Base-by-base conservation (phyloP, 352 stramenopile genomes). In the Blastocystis sp. region DNA sequence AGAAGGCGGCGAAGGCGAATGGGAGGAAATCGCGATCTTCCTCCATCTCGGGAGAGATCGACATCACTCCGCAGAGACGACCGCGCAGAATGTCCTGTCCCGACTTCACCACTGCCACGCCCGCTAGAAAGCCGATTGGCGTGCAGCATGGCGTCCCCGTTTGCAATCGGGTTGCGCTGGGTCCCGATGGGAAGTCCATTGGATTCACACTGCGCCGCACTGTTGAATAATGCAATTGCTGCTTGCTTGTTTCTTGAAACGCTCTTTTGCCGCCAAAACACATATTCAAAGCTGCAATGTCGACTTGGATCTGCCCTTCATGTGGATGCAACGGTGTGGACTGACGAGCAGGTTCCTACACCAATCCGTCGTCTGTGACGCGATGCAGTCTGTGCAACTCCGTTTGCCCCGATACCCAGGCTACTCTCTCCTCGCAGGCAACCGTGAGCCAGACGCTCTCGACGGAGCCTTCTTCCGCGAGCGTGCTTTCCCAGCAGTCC, bases 351-450 rank as follows among this genome's bases (percentile, higher is more conserved):
- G 69, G 69, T 61, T 79, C 69, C 43, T 79, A 79, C 60, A 62
- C 69, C 1, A 79, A 79, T 63, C 69, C 69, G 28, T 24, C 69
- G 19, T 79, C 69, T 19, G 69, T 79, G 3, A 62, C 21, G 10
- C n/a, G 69, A n/a, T 79, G 69, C 60, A 79, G 69, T 79, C n/a
- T 79, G 17, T 79, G 69, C 14, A 79, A 79, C 24, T 60, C 34
- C 40, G 48, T 57, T 14, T 57, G 48, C 48, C 57, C 17, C 42
- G 48, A 61, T 43, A 19, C 17, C 11, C 34, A 64, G 43, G 21
- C 1, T 28, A 34, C 17, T 79, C 69, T n/a, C 11, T 79, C 43
- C 2, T 63, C 69, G 1, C 42, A 79, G 57, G 40, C 43, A 40
- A 79, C 69, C 3, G 38, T 79, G 11, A 79, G 69, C 42, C 43